Base-by-base conservation (phyloP, 768 basidiomycete genomes). In the Termitomyces sp. region DNA sequence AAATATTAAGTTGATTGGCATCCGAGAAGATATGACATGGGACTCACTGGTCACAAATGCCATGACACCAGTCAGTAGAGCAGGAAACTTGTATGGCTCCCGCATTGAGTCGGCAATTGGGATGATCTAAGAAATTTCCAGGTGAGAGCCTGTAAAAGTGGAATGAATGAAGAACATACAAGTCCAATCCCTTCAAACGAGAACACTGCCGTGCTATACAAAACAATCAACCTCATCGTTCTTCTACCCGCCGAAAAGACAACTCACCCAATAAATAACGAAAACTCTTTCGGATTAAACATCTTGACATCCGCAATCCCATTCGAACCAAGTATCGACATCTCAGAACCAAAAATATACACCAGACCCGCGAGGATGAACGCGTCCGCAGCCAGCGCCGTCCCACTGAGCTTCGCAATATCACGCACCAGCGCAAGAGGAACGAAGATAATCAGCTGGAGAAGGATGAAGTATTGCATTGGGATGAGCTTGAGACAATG, bases 161-260 rank as follows among this genome's bases (percentile, higher is more conserved):
- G 42, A 31, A 27, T n/a, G 19, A 27, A 27, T 16, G 29, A 31
- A 53, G 48, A 34, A 70, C 84, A 62, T 63, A 90, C 88, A 72
- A 98, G 76, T 47, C 96, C 97, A 62, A 99, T 93, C 9, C 96
- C 96, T 72, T 99, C 96, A 64, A 98, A 99, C 1, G 97, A 93
- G 72, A 98, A 98, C 31, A 98, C 96, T 3, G 97, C 96, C 23
- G 97, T 98, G 8, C 95, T 93, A 59, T 27, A 47, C 38, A 14
- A 43, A 27, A 32, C 9, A 57, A 43, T 31, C 59, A 47, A 40
- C 60, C 42, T 37, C 17, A 27, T 16, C 21, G 7, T 19, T 34
- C 11, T 31, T 49, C n/a, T 12, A 34, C 35, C 21, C 0, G 4
- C 34, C 16, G 25, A 56, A 47, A 41, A 25, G 12, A 46, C 47